Percentiles rank a stretch among this genome's conserved stretches.
These are phyloP conservation scores for Stagonosporopsis rhizophila DNA, from an alignment of 2,329 filamentous ascomycete species.

Conservation along the genomic window DNA sequence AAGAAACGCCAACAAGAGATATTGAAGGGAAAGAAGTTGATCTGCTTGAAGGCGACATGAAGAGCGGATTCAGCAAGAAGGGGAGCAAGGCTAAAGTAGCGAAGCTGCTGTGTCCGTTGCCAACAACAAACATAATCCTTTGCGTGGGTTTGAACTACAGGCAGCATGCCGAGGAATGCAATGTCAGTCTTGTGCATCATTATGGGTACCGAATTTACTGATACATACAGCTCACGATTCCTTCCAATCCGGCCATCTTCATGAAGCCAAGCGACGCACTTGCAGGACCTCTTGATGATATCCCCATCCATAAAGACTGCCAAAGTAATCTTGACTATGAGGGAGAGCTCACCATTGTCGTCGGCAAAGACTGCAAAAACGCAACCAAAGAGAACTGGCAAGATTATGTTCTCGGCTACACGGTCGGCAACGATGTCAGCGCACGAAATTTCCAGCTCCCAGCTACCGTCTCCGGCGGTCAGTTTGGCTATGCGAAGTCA, in stretches of 20 bases:
- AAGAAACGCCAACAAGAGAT: conserved; percentile 37
- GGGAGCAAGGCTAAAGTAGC: conserved; percentile 35
- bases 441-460: conserved; percentile 61
- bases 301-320: conserved; percentile 42
- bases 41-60: conserved; percentile 38
- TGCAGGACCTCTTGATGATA: conserved; percentile 39
- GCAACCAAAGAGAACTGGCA: conserved; percentile 61
- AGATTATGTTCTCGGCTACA: conserved; percentile 69
- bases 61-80: conserved; percentile 40
- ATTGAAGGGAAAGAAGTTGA: conserved; percentile 42
- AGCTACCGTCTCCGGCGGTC: conserved; percentile 41
- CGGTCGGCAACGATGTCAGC: conserved; percentile 68
- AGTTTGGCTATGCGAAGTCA: conserved; percentile 53
- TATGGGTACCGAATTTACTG: not conserved
- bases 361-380: conserved; percentile 46
- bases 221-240: conserved; percentile 33
- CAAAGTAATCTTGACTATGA: conserved; percentile 48
- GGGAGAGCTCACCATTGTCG: conserved; percentile 48
- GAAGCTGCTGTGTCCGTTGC: conserved; percentile 43
- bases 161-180: conserved; percentile 44
- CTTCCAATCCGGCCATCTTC: conserved; percentile 45
- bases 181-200: conserved; percentile 22
- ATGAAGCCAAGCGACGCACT: conserved; percentile 47
- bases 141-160: conserved; percentile 49
- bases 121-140: conserved; percentile 38